Evolutionary conservation across 2,329 filamentous ascomycete genomes (phyloP).

Genomic region (Cordyceps militaris): DNA sequence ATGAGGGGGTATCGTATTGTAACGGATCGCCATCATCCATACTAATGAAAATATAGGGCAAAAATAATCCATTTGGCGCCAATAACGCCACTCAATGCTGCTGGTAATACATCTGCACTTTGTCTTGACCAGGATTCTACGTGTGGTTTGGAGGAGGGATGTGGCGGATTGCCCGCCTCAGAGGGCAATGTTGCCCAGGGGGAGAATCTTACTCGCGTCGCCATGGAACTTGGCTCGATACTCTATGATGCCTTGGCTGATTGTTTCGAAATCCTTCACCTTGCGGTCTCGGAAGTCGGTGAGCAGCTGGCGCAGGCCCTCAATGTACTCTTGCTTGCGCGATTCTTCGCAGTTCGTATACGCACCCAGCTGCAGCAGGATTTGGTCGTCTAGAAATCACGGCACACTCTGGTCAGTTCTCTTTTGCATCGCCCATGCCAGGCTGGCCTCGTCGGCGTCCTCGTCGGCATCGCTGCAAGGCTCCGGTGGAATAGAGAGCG

Average conservation of each 20-base stretch:
- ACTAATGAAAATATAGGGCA: neutral
- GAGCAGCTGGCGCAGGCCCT: conserved; percentile 55
- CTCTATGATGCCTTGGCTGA: conserved; percentile 60
- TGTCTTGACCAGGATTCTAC: neutral
- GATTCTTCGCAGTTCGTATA: conserved; percentile 57
- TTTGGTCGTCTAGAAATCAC: conserved; percentile 56
- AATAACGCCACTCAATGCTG: conserved; percentile 4
- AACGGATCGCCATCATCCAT: neutral
- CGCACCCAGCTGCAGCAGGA: conserved; percentile 64
- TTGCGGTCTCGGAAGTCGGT: conserved; percentile 52
- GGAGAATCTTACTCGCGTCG: conserved; percentile 57
- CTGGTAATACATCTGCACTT: neutral
- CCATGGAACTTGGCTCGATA: conserved; percentile 58
- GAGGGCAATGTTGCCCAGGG: conserved; percentile 42
- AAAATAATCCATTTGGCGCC: neutral
- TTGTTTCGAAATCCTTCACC: conserved; percentile 58
- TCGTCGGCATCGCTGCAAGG: neutral
- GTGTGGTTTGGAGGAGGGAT: neutral
- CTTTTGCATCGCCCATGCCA: conserved; percentile 30
- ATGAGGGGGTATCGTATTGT: conserved; percentile 1
- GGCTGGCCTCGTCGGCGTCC: neutral
- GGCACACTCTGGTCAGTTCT: conserved; percentile 39
- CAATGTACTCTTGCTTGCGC: conserved; percentile 54
- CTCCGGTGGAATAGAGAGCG: conserved; percentile 18
- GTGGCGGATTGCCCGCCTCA: conserved; percentile 17